Evolutionary conservation across 306 rosid species (phyloP).

Genomic region (Acmispon strigosus): DNA sequence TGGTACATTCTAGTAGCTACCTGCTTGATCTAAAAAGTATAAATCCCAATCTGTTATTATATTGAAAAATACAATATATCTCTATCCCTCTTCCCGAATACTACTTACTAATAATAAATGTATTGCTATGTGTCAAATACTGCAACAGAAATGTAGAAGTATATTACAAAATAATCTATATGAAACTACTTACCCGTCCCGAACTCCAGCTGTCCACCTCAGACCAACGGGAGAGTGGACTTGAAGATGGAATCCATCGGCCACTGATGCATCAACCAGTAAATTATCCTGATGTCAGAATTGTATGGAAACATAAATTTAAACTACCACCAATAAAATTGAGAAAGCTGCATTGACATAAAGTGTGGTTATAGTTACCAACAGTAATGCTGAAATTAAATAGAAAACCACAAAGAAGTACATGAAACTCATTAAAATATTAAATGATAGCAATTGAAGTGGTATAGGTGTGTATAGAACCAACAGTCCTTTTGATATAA

Average conservation of each 20-base stretch:
- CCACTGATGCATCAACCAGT: conserved; percentile 97
- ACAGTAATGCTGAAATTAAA: conserved; percentile 12
- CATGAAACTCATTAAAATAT: conserved; percentile 2
- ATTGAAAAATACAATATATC: not conserved
- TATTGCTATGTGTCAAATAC: not conserved
- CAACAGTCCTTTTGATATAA: not conserved
- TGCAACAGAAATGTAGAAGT: conserved; percentile 7
- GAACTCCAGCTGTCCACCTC: conserved; percentile 88
- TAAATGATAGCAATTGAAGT: not conserved
- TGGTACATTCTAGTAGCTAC: not conserved
- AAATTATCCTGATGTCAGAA: conserved; percentile 88
- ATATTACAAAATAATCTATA: conserved; percentile 11
- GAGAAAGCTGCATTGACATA: conserved; percentile 31
- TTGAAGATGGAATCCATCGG: conserved; percentile 69
- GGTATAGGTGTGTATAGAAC: not conserved
- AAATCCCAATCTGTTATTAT: conserved; percentile 13
- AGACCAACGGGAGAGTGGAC: conserved; percentile 65
- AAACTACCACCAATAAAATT: conserved; percentile 41
- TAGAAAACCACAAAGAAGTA: conserved; percentile 2
- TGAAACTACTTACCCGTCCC: conserved; percentile 50
- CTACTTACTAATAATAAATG: not conserved
- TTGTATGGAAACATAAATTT: conserved; percentile 53
- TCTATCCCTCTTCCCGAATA: not conserved
- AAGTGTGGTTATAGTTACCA: conserved; percentile 22
- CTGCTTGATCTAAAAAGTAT: not conserved